phyloP scores from a whole-genome alignment of 257 asterid genomes.

The Nicotiana paniculata region DNA sequence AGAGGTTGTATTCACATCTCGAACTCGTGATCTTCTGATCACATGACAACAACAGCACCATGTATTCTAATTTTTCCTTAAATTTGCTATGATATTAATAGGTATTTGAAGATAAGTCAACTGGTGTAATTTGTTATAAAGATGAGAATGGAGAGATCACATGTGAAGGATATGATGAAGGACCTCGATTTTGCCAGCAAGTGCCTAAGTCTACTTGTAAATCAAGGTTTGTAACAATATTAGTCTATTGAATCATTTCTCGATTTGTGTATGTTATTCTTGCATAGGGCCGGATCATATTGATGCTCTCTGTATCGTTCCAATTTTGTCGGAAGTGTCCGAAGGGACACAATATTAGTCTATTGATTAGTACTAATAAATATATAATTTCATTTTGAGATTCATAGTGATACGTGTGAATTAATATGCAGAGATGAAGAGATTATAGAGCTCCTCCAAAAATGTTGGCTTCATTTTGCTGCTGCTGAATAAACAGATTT shows the following conservation, averaged over 20 bases:
- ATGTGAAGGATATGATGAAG: conserved; percentile 30
- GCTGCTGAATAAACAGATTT: not conserved
- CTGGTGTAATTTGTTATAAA: conserved; percentile 22
- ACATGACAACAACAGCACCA: too few relatives aligned
- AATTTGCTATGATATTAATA: not conserved
- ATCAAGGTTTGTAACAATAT: conserved; percentile 4
- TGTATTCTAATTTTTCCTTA: too few relatives aligned
- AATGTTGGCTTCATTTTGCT: not conserved
- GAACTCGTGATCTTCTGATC: too few relatives aligned
- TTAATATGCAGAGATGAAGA: not conserved
- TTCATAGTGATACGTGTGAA: too few relatives aligned
- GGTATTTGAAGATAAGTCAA: conserved; percentile 23
- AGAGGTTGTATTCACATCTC: too few relatives aligned
- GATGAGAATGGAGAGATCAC: conserved; percentile 23
- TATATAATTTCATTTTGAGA: not conserved
- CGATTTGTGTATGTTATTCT: too few relatives aligned
- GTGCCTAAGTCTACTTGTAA: not conserved
- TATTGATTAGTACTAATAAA: not conserved
- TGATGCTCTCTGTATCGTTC: too few relatives aligned
- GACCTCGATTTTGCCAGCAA: conserved; percentile 14
- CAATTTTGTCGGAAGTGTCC: too few relatives aligned
- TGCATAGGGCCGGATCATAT: too few relatives aligned
- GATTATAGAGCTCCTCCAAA: not conserved
- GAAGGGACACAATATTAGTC: not conserved
- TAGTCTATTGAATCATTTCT: not conserved